Evolutionary conservation across 345 rosid species (phyloP), one percentile per base, ranked within the genome.

Genomic region (Sonneratia caseolaris): DNA sequence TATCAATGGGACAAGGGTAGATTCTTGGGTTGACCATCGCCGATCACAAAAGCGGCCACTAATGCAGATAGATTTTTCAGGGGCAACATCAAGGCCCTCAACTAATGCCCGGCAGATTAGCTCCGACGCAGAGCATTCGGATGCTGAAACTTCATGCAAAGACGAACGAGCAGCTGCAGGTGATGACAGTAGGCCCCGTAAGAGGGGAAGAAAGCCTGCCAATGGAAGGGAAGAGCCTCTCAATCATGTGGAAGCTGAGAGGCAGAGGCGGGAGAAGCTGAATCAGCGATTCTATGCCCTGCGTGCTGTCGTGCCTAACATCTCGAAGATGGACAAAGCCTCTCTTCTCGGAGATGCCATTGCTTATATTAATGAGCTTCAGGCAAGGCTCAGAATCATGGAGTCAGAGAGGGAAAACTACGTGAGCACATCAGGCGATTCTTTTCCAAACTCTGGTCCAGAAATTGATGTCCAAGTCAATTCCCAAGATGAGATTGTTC

Each of bases 321-420:
- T 95, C 55, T 92, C 99, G 14, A 95, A 95, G 82, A 95, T 95
- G 99, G 99, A 95, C 75, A 95, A 95, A 82, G 99, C 99, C 19
- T 95, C 99, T 5, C 73, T 95, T 64, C 78, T 95, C 32, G 97
- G 93, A 72, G 99, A 95, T 75, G 97, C 97, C 35, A 95, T 95
- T 74, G 84, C 99, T 72, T 90, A 95, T 71, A 95, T 95, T 71
- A 90, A 89, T 56, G 99, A 95, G 83, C 97, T 95, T 70, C 99
- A 95, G 77, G 93, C 84, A 56, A 92, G 87, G 80, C 87, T 90
- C 19, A 92, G 84, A 83, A 67, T 66, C 55, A 79, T 95, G 88
- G 99, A 95, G 85, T 71, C 84, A 4, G 99, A 89, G 71, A 83
- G 84, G 81, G 90, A 79, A 45, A 77, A 75, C 71, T 59, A 70